Evolutionary conservation across 352 stramenopile species (phyloP).

Genomic region (Thalassiosira tumida): DNA sequence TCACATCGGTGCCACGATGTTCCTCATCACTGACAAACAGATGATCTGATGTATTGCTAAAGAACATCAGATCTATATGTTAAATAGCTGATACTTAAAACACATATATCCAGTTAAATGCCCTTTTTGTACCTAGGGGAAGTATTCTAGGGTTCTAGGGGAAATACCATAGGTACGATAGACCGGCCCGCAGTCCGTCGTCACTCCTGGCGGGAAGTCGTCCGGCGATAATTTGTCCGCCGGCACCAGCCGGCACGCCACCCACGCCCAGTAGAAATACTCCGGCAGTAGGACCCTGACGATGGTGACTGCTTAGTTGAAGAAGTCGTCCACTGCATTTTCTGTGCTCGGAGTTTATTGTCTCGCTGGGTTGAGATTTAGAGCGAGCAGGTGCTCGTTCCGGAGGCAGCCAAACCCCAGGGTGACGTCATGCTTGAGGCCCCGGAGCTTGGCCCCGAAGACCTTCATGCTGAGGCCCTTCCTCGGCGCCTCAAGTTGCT

Average conservation of each 20-base stretch:
- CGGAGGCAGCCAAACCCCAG: conserved; percentile 20
- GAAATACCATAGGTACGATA: no score
- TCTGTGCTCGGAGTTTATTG: neutral
- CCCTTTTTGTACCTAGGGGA: no score
- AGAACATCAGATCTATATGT: no score
- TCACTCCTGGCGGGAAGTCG: neutral
- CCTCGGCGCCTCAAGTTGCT: neutral
- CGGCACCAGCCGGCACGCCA: neutral
- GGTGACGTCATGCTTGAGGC: conserved; percentile 18
- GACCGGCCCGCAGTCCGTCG: neutral
- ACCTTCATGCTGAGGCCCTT: neutral
- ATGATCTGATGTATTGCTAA: no score
- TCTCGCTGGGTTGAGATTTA: conserved; percentile 5
- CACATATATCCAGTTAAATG: no score
- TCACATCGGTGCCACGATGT: no score
- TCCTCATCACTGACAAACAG: no score
- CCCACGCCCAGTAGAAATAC: conserved; percentile 47
- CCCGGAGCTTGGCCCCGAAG: neutral
- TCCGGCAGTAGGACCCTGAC: neutral
- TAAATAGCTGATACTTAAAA: no score
- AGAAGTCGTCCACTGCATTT: conserved; percentile 29
- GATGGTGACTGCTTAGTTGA: neutral
- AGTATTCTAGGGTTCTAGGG: no score
- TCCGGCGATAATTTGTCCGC: neutral
- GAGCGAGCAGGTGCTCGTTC: conserved; percentile 23